These are phyloP conservation scores for Bolboschoenoplectus hybrid DNA, from an alignment of 202 grass and related monocot genomes.

Conservation along the genomic window DNA sequence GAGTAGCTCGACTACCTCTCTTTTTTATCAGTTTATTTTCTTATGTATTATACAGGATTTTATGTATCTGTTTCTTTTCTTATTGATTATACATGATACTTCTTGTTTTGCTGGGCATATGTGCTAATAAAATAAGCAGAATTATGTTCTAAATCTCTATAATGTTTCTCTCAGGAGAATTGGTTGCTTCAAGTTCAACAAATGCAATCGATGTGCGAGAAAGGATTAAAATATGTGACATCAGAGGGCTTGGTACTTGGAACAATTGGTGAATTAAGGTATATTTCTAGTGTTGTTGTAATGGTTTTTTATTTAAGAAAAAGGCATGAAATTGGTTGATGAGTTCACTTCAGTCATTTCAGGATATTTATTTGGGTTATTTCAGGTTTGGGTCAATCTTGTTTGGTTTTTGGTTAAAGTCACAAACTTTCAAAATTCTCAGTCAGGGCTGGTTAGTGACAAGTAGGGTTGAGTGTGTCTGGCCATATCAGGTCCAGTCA, in stretches of 20 bases:
- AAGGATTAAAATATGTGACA: slow-evolving; percentile 41
- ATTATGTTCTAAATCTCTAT: slow-evolving; percentile 16
- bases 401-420: background rate
- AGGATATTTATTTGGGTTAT: background rate
- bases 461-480: background rate
- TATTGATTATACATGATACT: background rate
- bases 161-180: slow-evolving; percentile 35
- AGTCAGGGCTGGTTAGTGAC: background rate
- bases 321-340: background rate
- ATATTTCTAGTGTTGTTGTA: background rate
- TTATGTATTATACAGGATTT: background rate
- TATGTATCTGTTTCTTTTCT: background rate
- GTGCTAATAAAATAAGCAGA: background rate
- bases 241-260: slow-evolving; percentile 35
- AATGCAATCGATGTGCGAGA: slow-evolving; percentile 43
- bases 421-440: background rate
- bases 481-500: background rate
- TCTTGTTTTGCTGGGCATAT: background rate
- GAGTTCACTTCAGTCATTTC: background rate
- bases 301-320: background rate
- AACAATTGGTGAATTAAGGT: slow-evolving; percentile 30
- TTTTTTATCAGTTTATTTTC: slow-evolving; percentile 11
- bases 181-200: slow-evolving; percentile 39
- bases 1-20: background rate
- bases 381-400: background rate